Evolutionary conservation across 148 eudicot species (phyloP).

Genomic region (Chenopodium suecicum): DNA sequence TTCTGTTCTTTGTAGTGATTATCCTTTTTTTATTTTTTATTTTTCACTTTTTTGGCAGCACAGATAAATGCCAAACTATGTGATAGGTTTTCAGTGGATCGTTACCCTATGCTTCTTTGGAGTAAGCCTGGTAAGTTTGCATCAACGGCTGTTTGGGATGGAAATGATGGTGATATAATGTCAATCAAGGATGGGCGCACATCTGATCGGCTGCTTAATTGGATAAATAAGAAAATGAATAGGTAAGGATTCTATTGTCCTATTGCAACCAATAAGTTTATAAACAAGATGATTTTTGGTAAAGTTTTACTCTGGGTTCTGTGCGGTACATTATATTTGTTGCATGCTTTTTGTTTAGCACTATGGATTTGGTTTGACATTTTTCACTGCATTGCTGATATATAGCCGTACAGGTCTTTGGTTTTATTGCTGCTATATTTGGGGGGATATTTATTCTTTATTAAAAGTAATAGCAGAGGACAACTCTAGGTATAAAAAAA

Average conservation of each 20-base stretch:
- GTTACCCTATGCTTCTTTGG: conserved; percentile 89
- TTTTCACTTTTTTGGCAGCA: conserved; percentile 72
- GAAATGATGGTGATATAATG: conserved; percentile 58
- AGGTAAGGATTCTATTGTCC: conserved; percentile 40
- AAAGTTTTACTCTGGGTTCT: background rate
- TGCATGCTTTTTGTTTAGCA: background rate
- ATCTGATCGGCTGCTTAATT: conserved; percentile 71
- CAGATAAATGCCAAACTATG: conserved; percentile 86
- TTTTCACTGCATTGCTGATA: background rate
- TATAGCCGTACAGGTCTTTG: background rate
- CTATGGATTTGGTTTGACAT: background rate
- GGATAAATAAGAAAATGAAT: conserved; percentile 84
- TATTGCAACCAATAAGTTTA: background rate
- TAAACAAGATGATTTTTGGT: background rate
- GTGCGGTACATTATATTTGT: background rate
- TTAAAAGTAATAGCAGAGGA: too few relatives aligned
- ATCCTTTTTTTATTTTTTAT: conserved; percentile 24
- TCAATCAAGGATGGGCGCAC: conserved; percentile 66
- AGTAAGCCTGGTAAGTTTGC: conserved; percentile 68
- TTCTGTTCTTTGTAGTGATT: conserved; percentile 38
- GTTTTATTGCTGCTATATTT: background rate
- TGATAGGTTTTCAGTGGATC: conserved; percentile 76
- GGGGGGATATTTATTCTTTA: background rate
- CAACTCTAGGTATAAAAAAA: too few relatives aligned
- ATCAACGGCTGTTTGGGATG: conserved; percentile 48